Percentiles rank a stretch among this genome's conserved stretches.
These are phyloP conservation scores for Penicillium corylophilum DNA, from an alignment of 2,329 filamentous ascomycete genomes.

Conservation along the genomic window DNA sequence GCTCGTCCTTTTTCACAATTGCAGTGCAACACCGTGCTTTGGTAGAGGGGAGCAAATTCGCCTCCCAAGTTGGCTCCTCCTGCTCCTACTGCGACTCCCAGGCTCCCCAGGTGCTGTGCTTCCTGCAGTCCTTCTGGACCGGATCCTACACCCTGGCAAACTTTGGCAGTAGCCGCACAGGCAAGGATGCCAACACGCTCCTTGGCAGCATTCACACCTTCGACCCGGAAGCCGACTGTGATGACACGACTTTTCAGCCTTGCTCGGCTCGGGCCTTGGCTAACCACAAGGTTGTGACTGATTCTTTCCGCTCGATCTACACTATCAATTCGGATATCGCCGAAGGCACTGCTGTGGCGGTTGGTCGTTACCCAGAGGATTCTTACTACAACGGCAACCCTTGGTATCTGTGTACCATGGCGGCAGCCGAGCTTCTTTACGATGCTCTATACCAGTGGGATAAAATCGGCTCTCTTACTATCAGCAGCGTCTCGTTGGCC, in stretches of 20 bases:
- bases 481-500: slow-evolving; percentile 63
- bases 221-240: slow-evolving; percentile 34
- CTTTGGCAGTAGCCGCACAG: slow-evolving; percentile 61
- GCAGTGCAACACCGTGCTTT: slow-evolving; percentile 66
- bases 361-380: slow-evolving; percentile 70
- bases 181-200: slow-evolving; percentile 71
- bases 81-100: slow-evolving; percentile 62
- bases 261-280: slow-evolving; percentile 67
- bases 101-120: slow-evolving; percentile 70
- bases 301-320: slow-evolving; percentile 73
- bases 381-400: slow-evolving; percentile 76
- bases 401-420: slow-evolving; percentile 74
- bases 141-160: slow-evolving; percentile 65
- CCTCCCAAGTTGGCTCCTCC: slow-evolving; percentile 60
- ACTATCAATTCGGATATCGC: slow-evolving; percentile 46
- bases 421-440: slow-evolving; percentile 77
- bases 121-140: slow-evolving; percentile 73
- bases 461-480: slow-evolving; percentile 59
- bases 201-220: slow-evolving; percentile 48
- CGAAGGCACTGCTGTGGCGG: slow-evolving; percentile 37
- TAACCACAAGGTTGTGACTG: slow-evolving; percentile 73
- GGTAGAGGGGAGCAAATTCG: slow-evolving; percentile 61
- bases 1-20: slow-evolving; percentile 77
- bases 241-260: slow-evolving; percentile 67
- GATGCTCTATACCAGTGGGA: slow-evolving; percentile 73